Evolutionary conservation across 345 rosid genomes (phyloP).

Genomic region (Sisymbrium altissimum): DNA sequence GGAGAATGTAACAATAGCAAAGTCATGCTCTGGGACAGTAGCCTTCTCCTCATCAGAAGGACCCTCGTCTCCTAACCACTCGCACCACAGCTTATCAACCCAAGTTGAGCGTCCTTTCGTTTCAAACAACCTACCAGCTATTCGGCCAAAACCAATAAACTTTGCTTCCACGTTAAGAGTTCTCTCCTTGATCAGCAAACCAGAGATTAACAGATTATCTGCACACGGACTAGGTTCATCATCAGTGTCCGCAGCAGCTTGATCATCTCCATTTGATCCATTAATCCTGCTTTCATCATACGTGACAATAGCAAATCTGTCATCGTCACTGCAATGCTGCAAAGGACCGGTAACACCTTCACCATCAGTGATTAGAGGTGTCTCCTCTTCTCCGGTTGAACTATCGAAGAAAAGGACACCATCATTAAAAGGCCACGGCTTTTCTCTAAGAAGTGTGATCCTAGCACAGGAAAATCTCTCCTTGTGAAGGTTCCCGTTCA

Average conservation of each 20-base stretch:
- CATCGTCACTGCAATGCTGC: conserved; percentile 32
- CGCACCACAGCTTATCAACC: conserved; percentile 79
- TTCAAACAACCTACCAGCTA: conserved; percentile 54
- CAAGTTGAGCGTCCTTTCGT: conserved; percentile 38
- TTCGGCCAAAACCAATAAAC: conserved; percentile 53
- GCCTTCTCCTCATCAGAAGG: conserved; percentile 33
- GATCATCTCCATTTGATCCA: conserved; percentile 12
- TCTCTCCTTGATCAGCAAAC: conserved; percentile 56
- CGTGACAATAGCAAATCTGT: conserved; percentile 52
- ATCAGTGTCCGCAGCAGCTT: conserved; percentile 11
- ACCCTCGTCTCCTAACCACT: conserved; percentile 67
- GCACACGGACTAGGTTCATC: conserved; percentile 4
- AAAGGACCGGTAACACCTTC: conserved; percentile 19
- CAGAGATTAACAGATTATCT: conserved; percentile 45
- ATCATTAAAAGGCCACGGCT: conserved; percentile 92
- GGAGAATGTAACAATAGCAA: conserved; percentile 62
- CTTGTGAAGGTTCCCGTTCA: conserved; percentile 70
- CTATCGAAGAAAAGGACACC: conserved; percentile 77
- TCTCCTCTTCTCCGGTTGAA: conserved; percentile 39
- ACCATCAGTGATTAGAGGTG: conserved; percentile 15
- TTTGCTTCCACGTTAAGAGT: conserved; percentile 56
- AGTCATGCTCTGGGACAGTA: conserved; percentile 55
- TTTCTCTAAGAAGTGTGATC: conserved; percentile 62
- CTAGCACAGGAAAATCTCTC: conserved; percentile 70
- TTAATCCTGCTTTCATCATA: conserved; percentile 36